Evolutionary conservation across 345 rosid species (phyloP), one percentile per base, ranked within the genome.

Genomic region (Syzygium aromaticum): DNA sequence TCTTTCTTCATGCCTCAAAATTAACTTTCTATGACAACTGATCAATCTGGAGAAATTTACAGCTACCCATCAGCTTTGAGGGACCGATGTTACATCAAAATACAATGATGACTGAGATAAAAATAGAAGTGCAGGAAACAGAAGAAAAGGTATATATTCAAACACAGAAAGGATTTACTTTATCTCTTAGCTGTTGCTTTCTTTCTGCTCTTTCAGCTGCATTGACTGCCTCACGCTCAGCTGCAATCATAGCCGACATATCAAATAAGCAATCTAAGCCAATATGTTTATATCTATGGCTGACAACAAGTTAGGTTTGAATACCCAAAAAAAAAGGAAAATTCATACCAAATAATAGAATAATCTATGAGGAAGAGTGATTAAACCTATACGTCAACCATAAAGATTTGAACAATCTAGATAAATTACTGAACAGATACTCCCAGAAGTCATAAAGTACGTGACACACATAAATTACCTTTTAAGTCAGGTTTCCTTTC

Each of bases 171-270:
- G 82, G 59, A 91, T 97, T 91, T 85, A 95, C 99, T 89, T 96
- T 96, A 87, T 95, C 98, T 90, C 99, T 94, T 92, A 93, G 89
- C 86, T 91, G 97, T 77, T 86, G 93, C 90, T 96, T 98, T 92
- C 98, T 95, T 93, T 96, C 96, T 27, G 96, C 99, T 89, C 98
- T 91, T 91, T 98, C 99, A 4, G 96, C 98, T 86, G 99, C 96
- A 93, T 88, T 93, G 85, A 94, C 98, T 11, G 96, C 95, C 90
- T 98, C 99, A 91, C 96, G 92, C 93, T 96, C 99, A 85, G 99
- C 99, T 98, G 94, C 40, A 73, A 46, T 86, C 46, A 87, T 19
- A 38, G 43, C 80, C 80, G 40, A 86, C 86, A 86, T 59, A 5
- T 67, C 43, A 46, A 25, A 80, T 52, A 51, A 53, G 87, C 57